Conservation (phyloP, 1,139 yeast genomes). For the Pichia sp. region DNA sequence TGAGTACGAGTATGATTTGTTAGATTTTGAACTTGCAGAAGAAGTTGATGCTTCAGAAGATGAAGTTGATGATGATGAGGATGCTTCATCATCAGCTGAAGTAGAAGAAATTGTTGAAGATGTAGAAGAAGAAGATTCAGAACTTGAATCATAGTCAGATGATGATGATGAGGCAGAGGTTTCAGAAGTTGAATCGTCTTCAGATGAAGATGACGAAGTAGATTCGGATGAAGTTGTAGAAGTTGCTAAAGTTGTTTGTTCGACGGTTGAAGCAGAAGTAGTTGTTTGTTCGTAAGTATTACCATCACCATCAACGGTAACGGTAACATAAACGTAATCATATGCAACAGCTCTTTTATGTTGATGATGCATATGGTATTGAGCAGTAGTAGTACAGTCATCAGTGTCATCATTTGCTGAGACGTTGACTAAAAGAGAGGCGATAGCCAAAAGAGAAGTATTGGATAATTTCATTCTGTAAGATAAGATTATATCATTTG, state of each 20-base stretch:
- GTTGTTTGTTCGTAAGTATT: slow-evolving; percentile 32
- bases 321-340: slow-evolving; percentile 74
- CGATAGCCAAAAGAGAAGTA: slow-evolving; percentile 11
- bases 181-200: background rate
- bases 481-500: too few species aligned
- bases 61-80: slow-evolving; percentile 8
- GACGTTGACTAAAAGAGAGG: slow-evolving; percentile 19
- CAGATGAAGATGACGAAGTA: slow-evolving; percentile 15
- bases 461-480: slow-evolving; percentile 34
- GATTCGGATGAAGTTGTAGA: slow-evolving; percentile 9
- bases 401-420: slow-evolving; percentile 15
- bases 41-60: slow-evolving; percentile 10
- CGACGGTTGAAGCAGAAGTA: slow-evolving; percentile 18
- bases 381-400: slow-evolving; percentile 34
- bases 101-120: slow-evolving; percentile 4
- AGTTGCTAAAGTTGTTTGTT: slow-evolving; percentile 19
- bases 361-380: slow-evolving; percentile 55
- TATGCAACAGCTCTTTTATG: slow-evolving; percentile 76
- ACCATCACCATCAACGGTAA: slow-evolving; percentile 67
- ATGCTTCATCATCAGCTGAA: slow-evolving; percentile 8
- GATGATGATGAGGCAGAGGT: slow-evolving; percentile 8
- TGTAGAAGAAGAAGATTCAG: slow-evolving; percentile 1
- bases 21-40: slow-evolving; percentile 15
- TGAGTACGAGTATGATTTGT: slow-evolving; percentile 27
- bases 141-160: background rate